Base-by-base conservation (phyloP, 148 eudicot species). In the Camellia japonica region DNA sequence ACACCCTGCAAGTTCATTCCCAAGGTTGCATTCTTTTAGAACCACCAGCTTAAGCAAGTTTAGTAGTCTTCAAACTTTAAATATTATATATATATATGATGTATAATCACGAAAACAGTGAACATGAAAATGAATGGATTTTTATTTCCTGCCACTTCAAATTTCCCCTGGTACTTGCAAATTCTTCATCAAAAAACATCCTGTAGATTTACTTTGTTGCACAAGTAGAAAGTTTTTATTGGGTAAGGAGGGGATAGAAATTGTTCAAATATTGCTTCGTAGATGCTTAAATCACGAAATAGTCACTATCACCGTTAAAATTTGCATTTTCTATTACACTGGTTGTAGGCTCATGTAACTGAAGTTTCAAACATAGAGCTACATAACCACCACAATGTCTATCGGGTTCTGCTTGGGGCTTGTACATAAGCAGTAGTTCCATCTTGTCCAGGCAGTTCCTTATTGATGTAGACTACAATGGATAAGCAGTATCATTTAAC, bases 1-100 rank as follows among this genome's bases (percentile, higher is more conserved):
- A 82, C 98, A 94, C 75, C 85, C 98, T 94, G 92, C 86, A 80
- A 76, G 43, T 78, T 51, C 55, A 73, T 71, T 20, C 56, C 20
- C 56, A 72, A 55, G 18, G 55, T 70, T 38, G 56, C 20, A 75
- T 65, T 49, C 13, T 68, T 73, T 69, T 18, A 4, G 60, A 56
- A 16, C 30, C 16, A 62, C 23, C 20, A 81, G 61, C 54, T 63
- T 56, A 68, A 30, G 75, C 43, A 52, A 52, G 59, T 59, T 13
- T 3, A 11, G 4, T 68, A 19, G 3, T 54, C 2, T 44, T 44
- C 12, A 58, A 44, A 77, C 5, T 46, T 11, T 44, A 47, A 14
- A 69, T 30, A 30, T 1, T 10, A 8, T 16, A 49, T 15, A 63
- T 3, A 20, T 7, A 73, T 3, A 63, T 63, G 10, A 14, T 15